Base-by-base conservation (phyloP, 176 grass and related monocot species). In the Triticum urartu region DNA sequence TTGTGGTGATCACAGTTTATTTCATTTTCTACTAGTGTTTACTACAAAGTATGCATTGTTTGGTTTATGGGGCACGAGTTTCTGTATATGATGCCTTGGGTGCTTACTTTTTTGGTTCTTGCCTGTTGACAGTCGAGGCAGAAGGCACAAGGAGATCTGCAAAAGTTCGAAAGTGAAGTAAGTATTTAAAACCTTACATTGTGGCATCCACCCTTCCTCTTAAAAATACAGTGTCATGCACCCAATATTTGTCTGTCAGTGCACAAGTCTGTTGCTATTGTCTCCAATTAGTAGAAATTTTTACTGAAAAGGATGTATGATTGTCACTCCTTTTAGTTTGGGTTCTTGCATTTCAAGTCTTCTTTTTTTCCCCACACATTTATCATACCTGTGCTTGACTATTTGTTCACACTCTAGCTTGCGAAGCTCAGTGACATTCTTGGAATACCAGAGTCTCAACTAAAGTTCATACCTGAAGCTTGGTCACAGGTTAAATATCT, bases 391-490 rank as follows among this genome's bases (percentile, higher is more conserved):
- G 48, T 77, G 74, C 26, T 50, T 77, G 74, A 77, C 74, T 34
- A 34, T 77, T 77, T 56, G 48, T 56, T 77, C 47, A 56, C 47
- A 56, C 26, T 77, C 18, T 73, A 98, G 96, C 87, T 98, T 89
- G 88, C 67, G 63, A 93, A 88, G 62, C 74, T 98, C 84, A 95
- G 88, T 72, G 84, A 94, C 21, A 78, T 43, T 54, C 86, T 94
- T 54, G 94, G 90, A 80, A 89, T 95, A 89, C 93, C 93, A 12
- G 93, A 94, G 84, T 92, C 91, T 75, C 91, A 98, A 71, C 88
- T 98, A 14, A 95, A 91, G 68, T 98, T 98, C 76, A 94, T 98
- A 87, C 85, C 85, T 86, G 96, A 98, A 87, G 96, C 96, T 63
- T 98, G 96, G 96, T 93, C 82, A 80, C 96, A 98, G 96, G 96